Base-by-base conservation (phyloP, 2,329 filamentous ascomycete genomes). In the Lecanicillium sp. region DNA sequence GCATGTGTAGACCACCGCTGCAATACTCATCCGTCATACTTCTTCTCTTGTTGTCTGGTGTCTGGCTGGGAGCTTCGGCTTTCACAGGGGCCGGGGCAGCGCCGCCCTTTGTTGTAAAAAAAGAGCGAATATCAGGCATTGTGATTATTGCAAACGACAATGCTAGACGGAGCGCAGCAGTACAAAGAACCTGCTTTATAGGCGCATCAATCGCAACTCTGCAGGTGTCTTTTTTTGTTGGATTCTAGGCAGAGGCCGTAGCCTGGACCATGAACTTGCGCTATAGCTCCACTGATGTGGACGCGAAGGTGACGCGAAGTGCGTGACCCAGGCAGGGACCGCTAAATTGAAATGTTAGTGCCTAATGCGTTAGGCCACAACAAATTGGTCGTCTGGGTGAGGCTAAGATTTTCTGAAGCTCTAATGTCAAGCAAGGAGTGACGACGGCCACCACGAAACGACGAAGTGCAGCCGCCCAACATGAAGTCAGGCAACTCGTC, bases 111-210 rank as follows among this genome's bases (percentile, higher is more conserved):
- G 86, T 81, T 48, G 85, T 83, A 71, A 97, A 96, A 69, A 96
- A 97, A 58, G 77, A 89, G 61, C 90, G 79, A 60, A 96, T 97
- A 67, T 97, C 91, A 54, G 90, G 81, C 90, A 95, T 95, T 53
- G 52, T 53, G 48, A 20, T 26, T 36, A 30, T 48, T 48, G 12
- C 32, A 10, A 27, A 44, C 48, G 43, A 27, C 36, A 29, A 24
- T 42, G 5, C 17, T 11, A 19, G 9, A 11, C 5, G 5, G 14
- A 30, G 3, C 11, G 26, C 29, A 12, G 24, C 19, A 14, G 37
- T 17, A 5, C 38, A 19, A 30, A 42, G 15, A n/a, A 17, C n/a
- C 32, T 37, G 30, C 52, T 60, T 55, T 51, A 58, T 54, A 58
- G 53, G 47, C 44, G 38, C 54, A 56, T 56, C 41, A 30, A 48